Percentiles rank a stretch among this genome's conserved stretches.
These are phyloP conservation scores for Corymbia calophylla DNA, from an alignment of 441 rosid genomes.

Conservation along the genomic window DNA sequence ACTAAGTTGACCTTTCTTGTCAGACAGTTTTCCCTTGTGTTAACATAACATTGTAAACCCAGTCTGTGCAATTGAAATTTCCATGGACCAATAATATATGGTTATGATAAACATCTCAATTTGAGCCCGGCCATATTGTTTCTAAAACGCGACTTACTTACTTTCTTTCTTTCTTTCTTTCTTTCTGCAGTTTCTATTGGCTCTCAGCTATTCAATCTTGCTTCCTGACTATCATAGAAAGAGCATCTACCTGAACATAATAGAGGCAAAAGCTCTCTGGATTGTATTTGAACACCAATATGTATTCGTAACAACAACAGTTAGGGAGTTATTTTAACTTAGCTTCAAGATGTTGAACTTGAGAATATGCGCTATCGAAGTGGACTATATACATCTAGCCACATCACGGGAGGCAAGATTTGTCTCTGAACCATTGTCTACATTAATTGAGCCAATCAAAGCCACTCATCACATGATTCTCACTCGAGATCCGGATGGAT, in stretches of 20 bases:
- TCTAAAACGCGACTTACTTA: background rate
- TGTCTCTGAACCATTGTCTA: background rate
- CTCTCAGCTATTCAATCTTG: background rate
- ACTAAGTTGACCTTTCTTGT: background rate
- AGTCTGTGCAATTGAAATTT: background rate
- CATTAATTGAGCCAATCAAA: background rate
- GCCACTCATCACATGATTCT: background rate
- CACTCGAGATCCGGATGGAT: background rate
- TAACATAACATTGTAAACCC: background rate
- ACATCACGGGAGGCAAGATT: background rate
- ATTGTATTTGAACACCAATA: background rate
- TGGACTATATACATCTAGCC: background rate
- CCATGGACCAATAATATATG: background rate
- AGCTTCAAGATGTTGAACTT: background rate
- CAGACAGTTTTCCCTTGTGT: background rate
- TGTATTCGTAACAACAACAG: background rate
- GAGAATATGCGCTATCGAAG: background rate
- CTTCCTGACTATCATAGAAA: background rate
- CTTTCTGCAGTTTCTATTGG: background rate
- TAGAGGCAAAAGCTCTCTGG: background rate
- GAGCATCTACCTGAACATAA: background rate
- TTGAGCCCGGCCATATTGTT: background rate
- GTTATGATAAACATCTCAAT: background rate
- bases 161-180: background rate
- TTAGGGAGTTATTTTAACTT: background rate